phyloP scores from a whole-genome alignment of 2,329 filamentous ascomycete genomes.

The Fusarium nygamai region DNA sequence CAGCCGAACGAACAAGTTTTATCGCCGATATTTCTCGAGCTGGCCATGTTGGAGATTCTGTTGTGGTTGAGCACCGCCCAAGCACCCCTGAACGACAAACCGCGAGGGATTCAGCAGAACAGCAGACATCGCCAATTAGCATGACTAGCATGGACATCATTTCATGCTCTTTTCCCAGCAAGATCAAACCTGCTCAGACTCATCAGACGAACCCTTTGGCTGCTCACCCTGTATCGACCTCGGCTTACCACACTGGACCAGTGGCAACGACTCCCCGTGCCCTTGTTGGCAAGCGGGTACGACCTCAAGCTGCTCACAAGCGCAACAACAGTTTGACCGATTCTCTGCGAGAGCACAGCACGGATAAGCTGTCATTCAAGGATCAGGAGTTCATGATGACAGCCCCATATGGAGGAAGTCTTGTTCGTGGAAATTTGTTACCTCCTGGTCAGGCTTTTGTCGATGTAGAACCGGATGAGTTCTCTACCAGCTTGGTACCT shows the following conservation, averaged over 20 bases:
- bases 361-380: constrained; percentile 61
- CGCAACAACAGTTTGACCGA: constrained; percentile 89
- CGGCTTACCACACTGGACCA: constrained; percentile 58
- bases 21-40: constrained; percentile 58
- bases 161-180: constrained; percentile 71
- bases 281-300: constrained; percentile 67
- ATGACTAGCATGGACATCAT: constrained; percentile 68
- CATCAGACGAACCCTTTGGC: constrained; percentile 56
- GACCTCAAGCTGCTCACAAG: constrained; percentile 71
- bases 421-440: constrained; percentile 87
- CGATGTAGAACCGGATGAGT: constrained; percentile 67
- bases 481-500: constrained; percentile 57
- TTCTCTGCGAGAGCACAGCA: constrained; percentile 76
- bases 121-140: constrained; percentile 62
- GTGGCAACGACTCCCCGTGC: constrained; percentile 68
- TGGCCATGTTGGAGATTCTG: constrained; percentile 58
- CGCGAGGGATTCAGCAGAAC: constrained; percentile 31
- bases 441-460: constrained; percentile 86
- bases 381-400: constrained; percentile 69
- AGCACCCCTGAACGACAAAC: constrained; percentile 57
- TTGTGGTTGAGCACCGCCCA: constrained; percentile 57
- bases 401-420: constrained; percentile 78
- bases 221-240: constrained; percentile 66
- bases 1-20: constrained; percentile 51
- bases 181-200: constrained; percentile 54